These are phyloP conservation scores for Arthromyces matolae DNA, from an alignment of 768 basidiomycete species.

Conservation along the genomic window DNA sequence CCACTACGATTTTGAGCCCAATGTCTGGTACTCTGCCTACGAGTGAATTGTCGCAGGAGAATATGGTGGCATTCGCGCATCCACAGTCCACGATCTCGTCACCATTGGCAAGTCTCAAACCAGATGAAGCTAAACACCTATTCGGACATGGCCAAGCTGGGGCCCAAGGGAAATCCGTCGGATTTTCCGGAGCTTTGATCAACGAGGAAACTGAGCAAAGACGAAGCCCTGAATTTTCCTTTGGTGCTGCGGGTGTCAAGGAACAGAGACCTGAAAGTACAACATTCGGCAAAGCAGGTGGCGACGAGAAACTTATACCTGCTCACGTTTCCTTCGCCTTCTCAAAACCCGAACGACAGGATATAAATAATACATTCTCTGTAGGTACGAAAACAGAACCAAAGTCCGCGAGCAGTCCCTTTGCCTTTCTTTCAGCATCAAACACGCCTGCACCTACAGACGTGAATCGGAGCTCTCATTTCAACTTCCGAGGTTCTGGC, in stretches of 20 bases:
- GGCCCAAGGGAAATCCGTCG: too few species aligned
- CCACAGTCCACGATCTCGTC: conserved; percentile 14
- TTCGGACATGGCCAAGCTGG: too few species aligned
- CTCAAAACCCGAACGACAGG: too few species aligned
- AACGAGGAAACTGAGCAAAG: neutral
- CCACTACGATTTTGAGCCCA: too few species aligned
- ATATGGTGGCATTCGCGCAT: conserved; percentile 29
- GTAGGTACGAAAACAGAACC: too few species aligned
- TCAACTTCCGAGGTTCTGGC: conserved; percentile 33
- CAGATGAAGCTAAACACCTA: too few species aligned
- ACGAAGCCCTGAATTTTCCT: conserved; percentile 1
- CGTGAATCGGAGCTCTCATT: conserved; percentile 34
- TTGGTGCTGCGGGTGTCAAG: conserved; percentile 13
- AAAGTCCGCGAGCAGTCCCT: conserved; percentile 27
- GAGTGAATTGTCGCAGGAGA: too few species aligned
- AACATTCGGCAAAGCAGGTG: conserved; percentile 32
- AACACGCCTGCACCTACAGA: conserved; percentile 29
- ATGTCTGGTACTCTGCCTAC: too few species aligned
- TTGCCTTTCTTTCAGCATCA: conserved; percentile 43
- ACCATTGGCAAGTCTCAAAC: conserved; percentile 33
- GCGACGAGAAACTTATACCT: too few species aligned
- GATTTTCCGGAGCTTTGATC: neutral
- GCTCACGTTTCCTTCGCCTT: too few species aligned
- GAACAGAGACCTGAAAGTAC: conserved; percentile 13
- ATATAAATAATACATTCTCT: too few species aligned